phyloP scores from a whole-genome alignment of 2,329 filamentous ascomycete species.

The Calonectria henricotiae region DNA sequence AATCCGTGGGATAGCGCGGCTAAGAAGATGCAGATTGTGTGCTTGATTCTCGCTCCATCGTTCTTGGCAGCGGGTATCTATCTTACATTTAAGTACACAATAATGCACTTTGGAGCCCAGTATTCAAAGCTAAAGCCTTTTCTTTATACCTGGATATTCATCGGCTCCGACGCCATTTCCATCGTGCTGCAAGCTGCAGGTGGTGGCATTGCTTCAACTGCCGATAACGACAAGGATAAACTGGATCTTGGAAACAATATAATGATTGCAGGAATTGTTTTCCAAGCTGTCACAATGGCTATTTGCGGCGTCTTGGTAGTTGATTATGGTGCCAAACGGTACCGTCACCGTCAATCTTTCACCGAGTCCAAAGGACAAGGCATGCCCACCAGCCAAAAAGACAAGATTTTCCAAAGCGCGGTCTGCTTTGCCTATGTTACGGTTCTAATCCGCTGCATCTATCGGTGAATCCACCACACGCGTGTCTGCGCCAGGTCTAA shows the following conservation, averaged over 20 bases:
- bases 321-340: not conserved
- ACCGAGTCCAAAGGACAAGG: not conserved
- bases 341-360: constrained; percentile 11
- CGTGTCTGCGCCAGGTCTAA: not conserved
- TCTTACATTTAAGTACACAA: constrained; percentile 69
- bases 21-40: constrained; percentile 72
- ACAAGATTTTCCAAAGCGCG: constrained; percentile 9
- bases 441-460: constrained; percentile 17
- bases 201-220: constrained; percentile 67
- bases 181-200: constrained; percentile 73
- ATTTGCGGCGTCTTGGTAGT: constrained; percentile 6
- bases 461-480: not conserved
- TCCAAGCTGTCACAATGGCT: constrained; percentile 22
- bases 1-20: constrained; percentile 65
- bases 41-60: constrained; percentile 75
- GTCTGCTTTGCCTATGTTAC: constrained; percentile 22
- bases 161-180: constrained; percentile 74
- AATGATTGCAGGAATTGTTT: constrained; percentile 20
- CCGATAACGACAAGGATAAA: constrained; percentile 55
- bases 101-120: constrained; percentile 62
- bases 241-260: constrained; percentile 27
- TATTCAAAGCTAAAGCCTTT: constrained; percentile 63
- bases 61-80: constrained; percentile 77
- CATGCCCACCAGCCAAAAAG: not conserved
- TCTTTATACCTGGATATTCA: constrained; percentile 69